Percentiles rank a stretch among this genome's conserved stretches.
phyloP scores from a whole-genome alignment of 2,329 filamentous ascomycete genomes.

The Colletotrichum sp. region DNA sequence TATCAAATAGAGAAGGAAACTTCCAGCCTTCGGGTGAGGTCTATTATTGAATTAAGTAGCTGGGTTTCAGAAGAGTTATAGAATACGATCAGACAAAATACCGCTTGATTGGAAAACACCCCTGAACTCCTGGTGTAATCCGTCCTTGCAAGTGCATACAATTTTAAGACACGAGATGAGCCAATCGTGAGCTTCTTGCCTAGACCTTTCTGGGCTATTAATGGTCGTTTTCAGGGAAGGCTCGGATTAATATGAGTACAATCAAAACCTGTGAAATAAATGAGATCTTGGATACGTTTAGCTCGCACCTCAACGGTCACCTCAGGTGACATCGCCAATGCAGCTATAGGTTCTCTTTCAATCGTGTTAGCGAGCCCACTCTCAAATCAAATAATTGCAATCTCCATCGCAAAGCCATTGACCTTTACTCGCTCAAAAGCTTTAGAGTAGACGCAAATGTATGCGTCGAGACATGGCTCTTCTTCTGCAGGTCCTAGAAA shows the following conservation, averaged over 20 bases:
- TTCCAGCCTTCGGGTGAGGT: neutral
- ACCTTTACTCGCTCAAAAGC: neutral
- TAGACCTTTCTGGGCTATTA: neutral
- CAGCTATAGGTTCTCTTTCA: neutral
- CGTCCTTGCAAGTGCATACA: neutral
- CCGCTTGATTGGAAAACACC: neutral
- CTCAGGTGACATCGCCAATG: neutral
- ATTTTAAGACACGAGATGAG: neutral
- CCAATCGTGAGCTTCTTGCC: neutral
- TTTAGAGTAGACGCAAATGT: neutral
- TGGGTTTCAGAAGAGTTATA: neutral
- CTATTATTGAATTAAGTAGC: neutral
- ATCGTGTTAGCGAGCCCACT: neutral
- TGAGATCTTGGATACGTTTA: neutral
- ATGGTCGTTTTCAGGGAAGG: neutral
- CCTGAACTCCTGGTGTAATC: neutral
- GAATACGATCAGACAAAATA: neutral
- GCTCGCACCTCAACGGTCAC: neutral
- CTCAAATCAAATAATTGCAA: neutral
- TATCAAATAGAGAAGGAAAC: neutral
- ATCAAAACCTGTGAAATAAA: neutral
- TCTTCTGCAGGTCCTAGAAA: neutral
- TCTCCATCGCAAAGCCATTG: neutral
- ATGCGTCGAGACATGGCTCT: neutral
- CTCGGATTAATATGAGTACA: neutral